A percentile compares a stretch with the other conserved stretches of the same genome.
Evolutionary conservation across 305 asterid species (phyloP).

Genomic region (Fraxinus sp.): DNA sequence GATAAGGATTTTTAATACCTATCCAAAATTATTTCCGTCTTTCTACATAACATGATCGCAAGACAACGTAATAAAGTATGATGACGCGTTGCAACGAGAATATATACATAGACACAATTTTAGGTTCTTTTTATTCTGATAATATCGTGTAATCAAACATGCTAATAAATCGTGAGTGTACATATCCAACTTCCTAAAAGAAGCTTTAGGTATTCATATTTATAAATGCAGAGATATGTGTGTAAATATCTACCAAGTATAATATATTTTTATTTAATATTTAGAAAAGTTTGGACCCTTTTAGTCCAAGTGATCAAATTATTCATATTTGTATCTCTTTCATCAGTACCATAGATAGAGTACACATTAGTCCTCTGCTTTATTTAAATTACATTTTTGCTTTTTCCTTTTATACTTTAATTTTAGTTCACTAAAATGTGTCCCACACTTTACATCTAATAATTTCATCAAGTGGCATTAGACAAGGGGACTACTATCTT

Average conservation of each 20-base stretch:
- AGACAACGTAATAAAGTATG: neutral
- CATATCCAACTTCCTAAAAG: neutral
- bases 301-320: neutral
- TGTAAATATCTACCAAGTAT: neutral
- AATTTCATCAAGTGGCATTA: neutral
- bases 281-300: neutral
- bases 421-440: neutral
- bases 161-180: neutral
- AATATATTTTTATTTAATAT: neutral
- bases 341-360: neutral
- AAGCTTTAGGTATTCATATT: neutral
- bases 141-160: neutral
- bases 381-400: neutral
- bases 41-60: neutral
- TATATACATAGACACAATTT: neutral
- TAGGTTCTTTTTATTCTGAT: neutral
- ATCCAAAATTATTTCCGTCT: neutral
- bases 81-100: neutral
- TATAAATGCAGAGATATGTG: neutral
- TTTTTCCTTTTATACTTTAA: neutral
- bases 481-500: neutral
- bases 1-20: neutral
- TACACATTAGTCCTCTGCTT: neutral
- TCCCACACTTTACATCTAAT: neutral
- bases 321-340: neutral